Base-by-base conservation (phyloP, 1,284 basidiomycete species). In the Coniferiporia weirii region DNA sequence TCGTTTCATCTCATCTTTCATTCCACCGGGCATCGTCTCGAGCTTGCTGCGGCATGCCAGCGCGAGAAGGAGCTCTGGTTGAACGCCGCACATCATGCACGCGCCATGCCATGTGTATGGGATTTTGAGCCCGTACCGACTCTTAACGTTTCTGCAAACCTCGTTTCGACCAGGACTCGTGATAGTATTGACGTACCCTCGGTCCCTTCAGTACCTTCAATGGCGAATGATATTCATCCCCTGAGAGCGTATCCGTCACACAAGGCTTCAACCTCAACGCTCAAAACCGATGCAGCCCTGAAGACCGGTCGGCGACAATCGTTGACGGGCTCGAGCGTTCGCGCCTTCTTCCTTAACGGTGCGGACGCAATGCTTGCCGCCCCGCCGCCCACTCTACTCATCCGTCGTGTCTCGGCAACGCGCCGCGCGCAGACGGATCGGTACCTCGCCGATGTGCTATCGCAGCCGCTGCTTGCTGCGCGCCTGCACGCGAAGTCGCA, bases 11-110 rank as follows among this genome's bases (percentile, higher is more conserved):
- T 97, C 12, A 81, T 78, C 13, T 80, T 80, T 43, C 79, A 79
- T 52, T 74, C 61, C 1, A 58, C 57, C 20, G 80, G 79, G 3
- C 87, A 93, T 66, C 80, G 84, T 63, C 56, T 61, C 44, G 60
- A 61, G 40, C 75, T 96, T 20, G 90, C 89, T 7, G 88, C 91
- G 0, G 81, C 91, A 15, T 95, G 93, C 69, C 81, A 81, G 60
- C 75, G 76, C 46, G 94, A 97, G 73, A 95, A 93, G 74, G 80
- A 84, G 27, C 77, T 91, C 19, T 97, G 95, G 95, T 73, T 94
- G 53, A 73, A 75, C 35, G 83, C 84, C 10, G 80, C 95, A 48
- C 78, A 76, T 53, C 76, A 82, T 20, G 71, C 76, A 35, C 64
- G 79, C 69, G 44, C 68, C 67, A 64, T 65, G 4, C 48, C 70